Evolutionary conservation across 139 green algal genomes (phyloP).

Genomic region (Limnomonas spitsbergensis): DNA sequence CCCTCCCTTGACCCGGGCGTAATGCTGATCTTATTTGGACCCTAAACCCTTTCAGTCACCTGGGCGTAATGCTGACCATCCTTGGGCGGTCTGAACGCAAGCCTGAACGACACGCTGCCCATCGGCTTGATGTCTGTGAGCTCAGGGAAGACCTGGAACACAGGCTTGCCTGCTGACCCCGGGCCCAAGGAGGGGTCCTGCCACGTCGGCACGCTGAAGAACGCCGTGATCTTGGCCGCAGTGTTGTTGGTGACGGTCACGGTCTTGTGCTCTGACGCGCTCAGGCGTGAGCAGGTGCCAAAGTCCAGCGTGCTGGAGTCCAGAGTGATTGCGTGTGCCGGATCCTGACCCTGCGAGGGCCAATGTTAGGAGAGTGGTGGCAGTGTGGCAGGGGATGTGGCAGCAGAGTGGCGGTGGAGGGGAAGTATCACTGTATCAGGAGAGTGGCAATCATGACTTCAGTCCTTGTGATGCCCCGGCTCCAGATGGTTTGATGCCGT

Average conservation of each 20-base stretch:
- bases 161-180: conserved; percentile 9
- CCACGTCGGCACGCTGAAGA: conserved; percentile 41
- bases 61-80: conserved; percentile 52
- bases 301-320: conserved; percentile 52
- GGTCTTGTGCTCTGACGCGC: conserved; percentile 38
- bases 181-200: conserved; percentile 27
- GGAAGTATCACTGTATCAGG: too few relatives aligned
- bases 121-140: conserved; percentile 51
- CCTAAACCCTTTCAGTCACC: background rate
- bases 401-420: too few relatives aligned
- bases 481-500: too few relatives aligned
- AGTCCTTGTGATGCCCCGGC: too few relatives aligned
- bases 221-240: conserved; percentile 30
- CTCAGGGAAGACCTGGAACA: conserved; percentile 68
- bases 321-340: conserved; percentile 33
- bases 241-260: conserved; percentile 55
- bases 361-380: too few relatives aligned
- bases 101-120: conserved; percentile 40
- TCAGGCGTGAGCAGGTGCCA: conserved; percentile 55
- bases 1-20: too few relatives aligned
- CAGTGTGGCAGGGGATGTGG: too few relatives aligned
- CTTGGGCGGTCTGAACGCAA: conserved; percentile 58
- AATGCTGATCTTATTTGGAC: background rate
- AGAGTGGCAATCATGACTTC: background rate
- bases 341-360: conserved; percentile 37